Evolutionary conservation across 441 rosid genomes (phyloP).

Genomic region (Syzygium syzygioides): DNA sequence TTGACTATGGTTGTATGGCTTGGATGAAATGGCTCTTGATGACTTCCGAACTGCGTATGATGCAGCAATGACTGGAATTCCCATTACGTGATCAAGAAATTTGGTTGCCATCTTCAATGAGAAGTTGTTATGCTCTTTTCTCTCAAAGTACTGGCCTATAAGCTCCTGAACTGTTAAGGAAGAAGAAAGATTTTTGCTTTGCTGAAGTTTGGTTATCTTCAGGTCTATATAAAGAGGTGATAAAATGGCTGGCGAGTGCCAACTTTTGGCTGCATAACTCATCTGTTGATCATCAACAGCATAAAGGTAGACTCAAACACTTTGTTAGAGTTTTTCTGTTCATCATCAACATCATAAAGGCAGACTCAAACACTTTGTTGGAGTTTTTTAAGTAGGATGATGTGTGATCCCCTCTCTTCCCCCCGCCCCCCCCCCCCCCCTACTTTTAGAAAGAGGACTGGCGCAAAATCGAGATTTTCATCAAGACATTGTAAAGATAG

Average conservation of each 20-base stretch:
- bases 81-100: not conserved
- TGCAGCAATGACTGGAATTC: not conserved
- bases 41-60: not conserved
- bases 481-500: not conserved
- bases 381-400: not conserved
- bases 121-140: not conserved
- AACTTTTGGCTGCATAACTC: slow-evolving; percentile 3
- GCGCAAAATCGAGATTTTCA: not conserved
- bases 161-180: not conserved
- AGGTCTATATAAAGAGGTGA: not conserved
- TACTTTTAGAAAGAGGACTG: not conserved
- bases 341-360: no score
- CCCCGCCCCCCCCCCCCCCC: no score
- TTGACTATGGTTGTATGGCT: not conserved
- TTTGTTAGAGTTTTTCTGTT: no score
- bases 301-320: not conserved
- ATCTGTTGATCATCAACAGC: not conserved
- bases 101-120: not conserved
- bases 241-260: not conserved
- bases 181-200: not conserved
- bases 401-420: not conserved
- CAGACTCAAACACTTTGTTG: not conserved
- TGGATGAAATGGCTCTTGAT: not conserved
- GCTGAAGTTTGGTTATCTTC: not conserved
- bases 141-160: not conserved